These are phyloP conservation scores for Austropuccinia psidii DNA, from an alignment of 1,284 basidiomycete species.

Conservation along the genomic window DNA sequence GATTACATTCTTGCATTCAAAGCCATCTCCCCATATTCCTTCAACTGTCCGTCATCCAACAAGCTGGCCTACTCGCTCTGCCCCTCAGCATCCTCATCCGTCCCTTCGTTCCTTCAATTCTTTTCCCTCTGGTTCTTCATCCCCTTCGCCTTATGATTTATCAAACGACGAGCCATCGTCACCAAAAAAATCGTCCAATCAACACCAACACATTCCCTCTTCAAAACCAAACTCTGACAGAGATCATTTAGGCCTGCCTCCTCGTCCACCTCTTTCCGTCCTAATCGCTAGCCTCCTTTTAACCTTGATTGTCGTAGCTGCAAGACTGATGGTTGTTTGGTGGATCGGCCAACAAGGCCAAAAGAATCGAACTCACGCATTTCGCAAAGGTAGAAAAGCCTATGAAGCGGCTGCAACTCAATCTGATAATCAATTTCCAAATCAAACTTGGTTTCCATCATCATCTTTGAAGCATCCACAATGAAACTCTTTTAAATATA, in stretches of 20 bases:
- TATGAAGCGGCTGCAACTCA: not conserved
- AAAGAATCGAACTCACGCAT: slow-evolving; percentile 7
- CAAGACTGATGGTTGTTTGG: slow-evolving; percentile 23
- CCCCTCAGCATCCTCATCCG: not conserved
- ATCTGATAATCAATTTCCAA: not conserved
- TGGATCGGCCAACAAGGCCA: slow-evolving; percentile 35
- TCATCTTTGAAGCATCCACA: too few relatives aligned
- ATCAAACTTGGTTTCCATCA: not conserved
- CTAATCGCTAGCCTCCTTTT: slow-evolving; percentile 13
- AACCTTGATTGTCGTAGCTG: slow-evolving; percentile 16
- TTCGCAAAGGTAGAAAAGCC: slow-evolving; percentile 10
- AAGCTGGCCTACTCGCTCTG: not conserved
- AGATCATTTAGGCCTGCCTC: not conserved
- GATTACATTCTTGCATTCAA: not conserved
- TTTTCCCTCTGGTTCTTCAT: too few relatives aligned
- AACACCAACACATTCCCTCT: not conserved
- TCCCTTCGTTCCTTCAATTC: too few relatives aligned
- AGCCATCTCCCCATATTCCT: not conserved
- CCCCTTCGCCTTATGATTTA: too few relatives aligned
- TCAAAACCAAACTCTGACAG: not conserved
- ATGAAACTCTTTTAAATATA: too few relatives aligned
- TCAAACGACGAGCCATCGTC: too few relatives aligned
- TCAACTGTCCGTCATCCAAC: not conserved
- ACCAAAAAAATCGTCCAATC: too few relatives aligned
- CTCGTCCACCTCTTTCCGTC: slow-evolving; percentile 6